Evolutionary conservation across 2,329 filamentous ascomycete species (phyloP), one percentile per base, ranked within the genome.

Genomic region (Cladosporium sphaerospermum): DNA sequence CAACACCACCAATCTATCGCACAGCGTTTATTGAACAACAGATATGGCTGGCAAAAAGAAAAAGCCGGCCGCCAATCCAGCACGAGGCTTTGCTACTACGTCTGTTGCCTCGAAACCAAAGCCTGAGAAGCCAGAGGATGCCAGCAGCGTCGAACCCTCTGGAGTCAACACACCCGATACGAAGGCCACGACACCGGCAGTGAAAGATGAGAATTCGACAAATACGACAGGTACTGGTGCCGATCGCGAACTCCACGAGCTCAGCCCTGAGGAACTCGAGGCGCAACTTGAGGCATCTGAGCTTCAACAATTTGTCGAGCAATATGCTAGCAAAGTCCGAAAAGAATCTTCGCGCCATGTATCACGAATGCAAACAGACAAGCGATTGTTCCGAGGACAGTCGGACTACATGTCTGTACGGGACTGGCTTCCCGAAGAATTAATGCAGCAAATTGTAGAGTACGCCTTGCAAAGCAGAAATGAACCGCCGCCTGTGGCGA

Each of bases 81-180:
- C 90, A 37, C 81, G 93, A 69, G 93, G 91, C 14, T 95, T 96
- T 73, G 89, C 92, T 59, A 99, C 93, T 4, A 95, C 89, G 10
- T 97, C 92, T 1, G 80, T 95, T 55, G 89, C 90, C 41, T 78
- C 83, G 6, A 79, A 88, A 67, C 78, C 83, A 8, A 80, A 88
- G 67, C 76, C 80, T 43, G 66, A 71, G 44, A 59, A 57, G 54
- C 59, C 55, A n/a, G 61, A 62, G 23, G 59, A 64, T 43, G 57
- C 57, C 19, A 62, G 54, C 43, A 62, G 61, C 50, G 60, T 57
- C 16, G 58, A 62, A 14, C 44, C 60, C 9, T 65, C 67, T 31
- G 61, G 59, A 31, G 53, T 57, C 16, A 64, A 60, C 36, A 68
- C 69, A 41, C 62, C 64, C 8, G 44, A 54, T 23, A 42, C 51